These are phyloP conservation scores for Centaurea solstitialis DNA, from an alignment of 129 eudicot genomes.

Conservation along the genomic window DNA sequence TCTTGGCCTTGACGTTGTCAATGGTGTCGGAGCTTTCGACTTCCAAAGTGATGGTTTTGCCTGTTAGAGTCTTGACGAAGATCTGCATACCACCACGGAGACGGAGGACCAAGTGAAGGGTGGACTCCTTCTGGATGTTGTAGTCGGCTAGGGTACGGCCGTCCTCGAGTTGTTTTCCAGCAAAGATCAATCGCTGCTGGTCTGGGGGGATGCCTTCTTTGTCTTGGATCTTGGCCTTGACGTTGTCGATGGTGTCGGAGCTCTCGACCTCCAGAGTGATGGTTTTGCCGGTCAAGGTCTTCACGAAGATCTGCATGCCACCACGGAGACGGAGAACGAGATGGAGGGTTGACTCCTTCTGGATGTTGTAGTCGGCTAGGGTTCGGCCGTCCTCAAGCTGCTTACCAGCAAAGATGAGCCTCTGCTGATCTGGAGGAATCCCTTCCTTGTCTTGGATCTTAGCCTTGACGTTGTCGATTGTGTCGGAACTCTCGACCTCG, in stretches of 20 bases:
- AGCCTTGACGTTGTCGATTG: not conserved
- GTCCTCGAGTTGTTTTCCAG: conserved; percentile 11
- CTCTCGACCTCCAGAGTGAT: not conserved
- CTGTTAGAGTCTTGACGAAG: not conserved
- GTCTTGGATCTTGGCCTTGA: not conserved
- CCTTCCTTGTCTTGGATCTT: not conserved
- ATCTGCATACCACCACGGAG: not conserved
- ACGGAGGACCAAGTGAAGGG: not conserved
- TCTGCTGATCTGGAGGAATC: not conserved
- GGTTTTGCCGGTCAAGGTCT: not conserved
- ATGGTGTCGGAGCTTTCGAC: not conserved
- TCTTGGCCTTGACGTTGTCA: not conserved
- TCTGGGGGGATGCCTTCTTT: not conserved
- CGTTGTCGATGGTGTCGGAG: not conserved
- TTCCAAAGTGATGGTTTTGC: not conserved
- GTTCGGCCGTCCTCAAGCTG: conserved; percentile 11
- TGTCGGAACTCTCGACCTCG: not conserved
- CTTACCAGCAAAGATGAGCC: not conserved
- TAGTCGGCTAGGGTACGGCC: conserved; percentile 15
- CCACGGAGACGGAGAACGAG: conserved; percentile 17
- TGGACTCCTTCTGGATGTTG: conserved; percentile 16
- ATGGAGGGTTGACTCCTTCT: conserved; percentile 13
- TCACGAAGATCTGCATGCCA: not conserved
- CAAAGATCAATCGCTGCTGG: not conserved
- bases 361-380: conserved; percentile 16